Percentiles rank a stretch among this genome's conserved stretches.
These are phyloP conservation scores for Lentinula boryana DNA, from an alignment of 768 basidiomycete species.

Conservation along the genomic window DNA sequence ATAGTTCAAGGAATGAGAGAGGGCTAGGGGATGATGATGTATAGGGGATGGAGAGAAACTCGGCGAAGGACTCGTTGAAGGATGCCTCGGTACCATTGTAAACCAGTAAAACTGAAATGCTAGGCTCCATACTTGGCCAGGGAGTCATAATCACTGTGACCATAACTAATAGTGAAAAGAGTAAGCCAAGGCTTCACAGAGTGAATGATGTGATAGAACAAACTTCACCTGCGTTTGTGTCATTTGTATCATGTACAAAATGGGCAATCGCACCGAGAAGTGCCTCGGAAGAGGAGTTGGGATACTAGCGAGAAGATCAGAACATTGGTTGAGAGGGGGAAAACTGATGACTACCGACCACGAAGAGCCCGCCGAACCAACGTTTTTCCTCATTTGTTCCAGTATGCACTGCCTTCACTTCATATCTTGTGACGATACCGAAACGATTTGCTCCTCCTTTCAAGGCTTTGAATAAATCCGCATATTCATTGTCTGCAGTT, in stretches of 20 bases:
- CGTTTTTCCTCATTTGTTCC: conserved; percentile 29
- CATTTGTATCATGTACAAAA: conserved; percentile 27
- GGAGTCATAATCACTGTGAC: conserved; percentile 14
- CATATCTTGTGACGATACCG: conserved; percentile 39
- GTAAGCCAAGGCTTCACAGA: not conserved
- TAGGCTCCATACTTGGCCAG: conserved; percentile 17
- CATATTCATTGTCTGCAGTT: conserved; percentile 30
- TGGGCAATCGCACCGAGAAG: conserved; percentile 29
- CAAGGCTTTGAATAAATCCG: conserved; percentile 37
- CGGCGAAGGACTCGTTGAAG: conserved; percentile 23
- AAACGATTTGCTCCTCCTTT: conserved; percentile 42
- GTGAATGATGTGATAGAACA: not conserved
- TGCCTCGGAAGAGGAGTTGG: conserved; percentile 30
- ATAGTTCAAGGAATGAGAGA: conserved; percentile 29
- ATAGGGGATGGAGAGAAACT: conserved; percentile 32
- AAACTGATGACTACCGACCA: conserved; percentile 19
- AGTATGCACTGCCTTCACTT: conserved; percentile 31
- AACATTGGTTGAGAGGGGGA: not conserved
- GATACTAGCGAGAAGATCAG: conserved; percentile 19
- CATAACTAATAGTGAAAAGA: conserved; percentile 15
- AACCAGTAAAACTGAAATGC: conserved; percentile 22
- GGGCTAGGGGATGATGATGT: conserved; percentile 21
- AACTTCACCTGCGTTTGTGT: conserved; percentile 31
- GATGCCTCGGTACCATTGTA: conserved; percentile 30
- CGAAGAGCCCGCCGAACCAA: conserved; percentile 32